A percentile compares a stretch with the other conserved stretches of the same genome.
Conservation (phyloP, 2,329 filamentous ascomycete species). For the Aspergillus japonicus region DNA sequence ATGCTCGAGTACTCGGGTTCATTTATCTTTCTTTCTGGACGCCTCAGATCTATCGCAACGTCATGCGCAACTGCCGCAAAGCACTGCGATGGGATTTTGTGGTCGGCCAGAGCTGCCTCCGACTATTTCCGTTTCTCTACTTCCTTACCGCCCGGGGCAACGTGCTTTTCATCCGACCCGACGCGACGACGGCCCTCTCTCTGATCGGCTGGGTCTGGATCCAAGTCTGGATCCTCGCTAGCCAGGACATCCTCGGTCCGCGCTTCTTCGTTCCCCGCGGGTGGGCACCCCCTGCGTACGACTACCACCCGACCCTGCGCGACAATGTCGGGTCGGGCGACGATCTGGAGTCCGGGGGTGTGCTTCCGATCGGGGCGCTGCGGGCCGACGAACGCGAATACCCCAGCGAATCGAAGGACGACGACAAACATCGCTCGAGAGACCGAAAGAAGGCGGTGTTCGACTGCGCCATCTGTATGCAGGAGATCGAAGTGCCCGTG, state of each 20-base stretch:
- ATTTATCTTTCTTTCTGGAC: constrained; percentile 86
- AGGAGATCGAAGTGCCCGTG: constrained; percentile 85
- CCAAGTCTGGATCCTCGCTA: constrained; percentile 74
- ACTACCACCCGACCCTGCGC: constrained; percentile 88
- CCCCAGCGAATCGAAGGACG: constrained; percentile 37
- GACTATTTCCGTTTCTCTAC: constrained; percentile 78
- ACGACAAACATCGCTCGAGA: constrained; percentile 41
- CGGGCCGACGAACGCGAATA: constrained; percentile 47
- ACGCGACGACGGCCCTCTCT: constrained; percentile 62
- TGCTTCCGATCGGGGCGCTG: constrained; percentile 72
- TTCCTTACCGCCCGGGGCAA: constrained; percentile 79
- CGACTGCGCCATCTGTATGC: constrained; percentile 94
- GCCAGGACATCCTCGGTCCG: constrained; percentile 82
- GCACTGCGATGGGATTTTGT: constrained; percentile 92
- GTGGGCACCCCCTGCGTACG: constrained; percentile 69
- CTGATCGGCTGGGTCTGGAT: constrained; percentile 81
- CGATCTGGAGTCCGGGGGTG: constrained; percentile 71
- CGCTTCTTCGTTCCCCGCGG: constrained; percentile 76
- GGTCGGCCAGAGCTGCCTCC: constrained; percentile 74
- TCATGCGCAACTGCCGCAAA: constrained; percentile 84
- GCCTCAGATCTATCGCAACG: constrained; percentile 88
- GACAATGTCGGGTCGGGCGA: constrained; percentile 58
- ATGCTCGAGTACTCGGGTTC: constrained; percentile 64
- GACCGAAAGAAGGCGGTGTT: constrained; percentile 63
- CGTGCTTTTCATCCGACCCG: constrained; percentile 72